These are phyloP conservation scores for Paecilomyces dactylethromorphus DNA, from an alignment of 2,329 filamentous ascomycete species.

Conservation along the genomic window DNA sequence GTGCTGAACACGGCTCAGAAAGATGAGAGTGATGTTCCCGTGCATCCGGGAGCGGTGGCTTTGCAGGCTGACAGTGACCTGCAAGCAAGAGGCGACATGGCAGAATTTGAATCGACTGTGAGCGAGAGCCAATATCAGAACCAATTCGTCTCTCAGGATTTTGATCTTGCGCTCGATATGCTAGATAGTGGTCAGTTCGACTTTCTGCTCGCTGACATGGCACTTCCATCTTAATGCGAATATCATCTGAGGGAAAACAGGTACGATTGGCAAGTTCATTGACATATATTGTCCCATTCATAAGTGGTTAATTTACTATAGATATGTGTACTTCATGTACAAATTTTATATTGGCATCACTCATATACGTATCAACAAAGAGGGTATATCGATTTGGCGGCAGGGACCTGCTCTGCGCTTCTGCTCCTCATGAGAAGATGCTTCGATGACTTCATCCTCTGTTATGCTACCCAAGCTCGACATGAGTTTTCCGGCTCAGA, in stretches of 20 bases:
- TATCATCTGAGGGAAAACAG: background rate
- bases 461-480: background rate
- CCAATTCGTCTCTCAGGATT: background rate
- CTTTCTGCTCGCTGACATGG: background rate
- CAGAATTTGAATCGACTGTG: background rate
- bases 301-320: background rate
- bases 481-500: background rate
- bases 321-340: background rate
- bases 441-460: background rate
- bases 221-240: background rate
- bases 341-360: background rate
- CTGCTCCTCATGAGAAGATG: background rate
- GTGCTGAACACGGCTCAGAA: conserved; percentile 7
- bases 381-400: background rate
- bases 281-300: background rate
- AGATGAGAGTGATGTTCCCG: background rate
- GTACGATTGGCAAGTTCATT: background rate
- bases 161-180: background rate
- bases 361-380: background rate
- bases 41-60: background rate
- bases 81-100: background rate
- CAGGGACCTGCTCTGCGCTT: background rate
- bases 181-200: background rate
- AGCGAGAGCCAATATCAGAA: background rate
- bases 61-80: background rate